phyloP scores from a whole-genome alignment of 352 stramenopile genomes.

The Phytophthora ramorum region DNA sequence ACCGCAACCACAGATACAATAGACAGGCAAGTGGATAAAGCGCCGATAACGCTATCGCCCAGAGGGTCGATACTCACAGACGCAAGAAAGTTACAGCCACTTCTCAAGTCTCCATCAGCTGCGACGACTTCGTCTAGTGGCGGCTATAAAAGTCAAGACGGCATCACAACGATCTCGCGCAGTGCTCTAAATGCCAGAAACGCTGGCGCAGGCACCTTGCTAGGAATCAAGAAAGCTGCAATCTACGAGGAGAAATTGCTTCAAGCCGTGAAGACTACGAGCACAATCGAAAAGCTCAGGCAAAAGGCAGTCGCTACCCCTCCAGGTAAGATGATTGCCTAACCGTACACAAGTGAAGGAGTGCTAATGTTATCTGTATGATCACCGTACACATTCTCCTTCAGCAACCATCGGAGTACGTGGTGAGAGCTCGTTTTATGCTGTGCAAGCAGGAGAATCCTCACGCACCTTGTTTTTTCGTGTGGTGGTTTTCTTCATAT shows the following conservation, averaged over 20 bases:
- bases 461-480: neutral
- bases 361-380: slow-evolving; percentile 7
- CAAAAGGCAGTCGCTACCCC: slow-evolving; percentile 50
- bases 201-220: slow-evolving; percentile 40
- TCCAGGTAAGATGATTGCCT: slow-evolving; percentile 43
- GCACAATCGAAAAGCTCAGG: slow-evolving; percentile 59
- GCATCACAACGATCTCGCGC: slow-evolving; percentile 69
- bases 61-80: slow-evolving; percentile 7
- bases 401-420: slow-evolving; percentile 39
- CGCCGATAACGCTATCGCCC: neutral
- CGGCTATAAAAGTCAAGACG: slow-evolving; percentile 49
- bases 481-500: neutral
- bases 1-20: slow-evolving; percentile 19
- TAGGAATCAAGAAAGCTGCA: slow-evolving; percentile 60
- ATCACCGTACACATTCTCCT: neutral
- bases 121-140: neutral
- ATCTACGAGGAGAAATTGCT: slow-evolving; percentile 71
- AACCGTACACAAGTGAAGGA: slow-evolving; percentile 1
- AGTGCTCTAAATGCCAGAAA: slow-evolving; percentile 26
- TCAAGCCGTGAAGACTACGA: slow-evolving; percentile 47
- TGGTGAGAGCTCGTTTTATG: neutral
- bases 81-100: slow-evolving; percentile 20
- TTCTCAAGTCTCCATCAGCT: slow-evolving; percentile 27
- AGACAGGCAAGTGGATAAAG: slow-evolving; percentile 10
- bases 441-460: neutral